phyloP scores from a whole-genome alignment of 805 yeast species.

The Barnettozyma botsteinii region DNA sequence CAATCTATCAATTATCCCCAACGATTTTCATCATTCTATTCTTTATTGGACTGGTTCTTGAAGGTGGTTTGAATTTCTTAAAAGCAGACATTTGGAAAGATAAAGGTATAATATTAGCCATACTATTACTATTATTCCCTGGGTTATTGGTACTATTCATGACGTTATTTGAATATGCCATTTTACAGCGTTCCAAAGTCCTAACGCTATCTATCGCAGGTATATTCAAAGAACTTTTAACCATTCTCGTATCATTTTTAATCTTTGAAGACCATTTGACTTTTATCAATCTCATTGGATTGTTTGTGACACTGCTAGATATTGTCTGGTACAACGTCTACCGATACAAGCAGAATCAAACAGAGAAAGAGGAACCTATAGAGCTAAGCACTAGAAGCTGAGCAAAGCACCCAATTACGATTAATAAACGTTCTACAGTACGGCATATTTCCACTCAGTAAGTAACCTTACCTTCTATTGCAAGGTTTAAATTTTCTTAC shows the following conservation, averaged over 20 bases:
- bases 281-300: conserved; percentile 63
- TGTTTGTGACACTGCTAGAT: conserved; percentile 67
- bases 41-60: conserved; percentile 57
- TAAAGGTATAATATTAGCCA: conserved; percentile 51
- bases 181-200: conserved; percentile 76
- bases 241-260: conserved; percentile 61
- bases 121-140: conserved; percentile 63
- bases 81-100: conserved; percentile 56
- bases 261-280: conserved; percentile 73
- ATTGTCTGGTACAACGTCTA: conserved; percentile 79
- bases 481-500: too few species aligned
- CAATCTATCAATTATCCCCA: conserved; percentile 82
- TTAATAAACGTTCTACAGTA: too few species aligned
- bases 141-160: conserved; percentile 84
- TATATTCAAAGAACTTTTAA: conserved; percentile 83
- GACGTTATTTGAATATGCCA: conserved; percentile 83
- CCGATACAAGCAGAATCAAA: conserved; percentile 35
- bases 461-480: too few species aligned
- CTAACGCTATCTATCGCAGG: conserved; percentile 88
- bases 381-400: background rate
- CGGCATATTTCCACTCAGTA: too few species aligned
- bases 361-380: conserved; percentile 2
- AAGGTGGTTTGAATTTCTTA: conserved; percentile 55
- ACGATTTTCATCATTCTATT: conserved; percentile 65
- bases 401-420: too few species aligned